Evolutionary conservation across 2,329 filamentous ascomycete species (phyloP).

Genomic region (Alternaria postmessia): DNA sequence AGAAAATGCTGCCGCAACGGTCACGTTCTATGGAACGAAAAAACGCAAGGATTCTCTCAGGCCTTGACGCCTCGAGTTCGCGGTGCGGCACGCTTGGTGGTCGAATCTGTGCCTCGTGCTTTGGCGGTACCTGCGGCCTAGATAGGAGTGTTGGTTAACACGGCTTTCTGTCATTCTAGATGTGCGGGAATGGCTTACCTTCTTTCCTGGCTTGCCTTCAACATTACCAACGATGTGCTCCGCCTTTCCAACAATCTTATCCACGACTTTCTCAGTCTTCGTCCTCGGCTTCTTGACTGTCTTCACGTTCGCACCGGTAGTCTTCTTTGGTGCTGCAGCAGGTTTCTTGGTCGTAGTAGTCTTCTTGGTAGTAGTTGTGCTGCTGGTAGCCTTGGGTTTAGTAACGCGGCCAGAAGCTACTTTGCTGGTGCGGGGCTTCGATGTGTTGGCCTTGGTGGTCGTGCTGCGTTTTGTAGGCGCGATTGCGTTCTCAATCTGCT

Average conservation of each 20-base stretch:
- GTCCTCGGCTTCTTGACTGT: constrained; percentile 37
- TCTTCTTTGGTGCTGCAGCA: constrained; percentile 10
- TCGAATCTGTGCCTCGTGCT: constrained; percentile 19
- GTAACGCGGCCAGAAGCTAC: constrained; percentile 8
- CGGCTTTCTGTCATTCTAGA: neutral
- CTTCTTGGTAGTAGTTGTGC: constrained; percentile 8
- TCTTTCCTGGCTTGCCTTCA: constrained; percentile 39
- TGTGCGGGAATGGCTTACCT: constrained; percentile 26
- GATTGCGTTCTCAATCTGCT: constrained; percentile 57
- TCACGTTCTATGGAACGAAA: neutral
- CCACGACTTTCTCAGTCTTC: constrained; percentile 38
- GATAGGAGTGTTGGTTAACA: neutral
- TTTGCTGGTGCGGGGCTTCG: constrained; percentile 42
- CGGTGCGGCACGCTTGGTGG: constrained; percentile 15
- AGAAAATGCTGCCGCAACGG: neutral
- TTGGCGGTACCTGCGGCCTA: constrained; percentile 23
- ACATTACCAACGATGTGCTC: constrained; percentile 34
- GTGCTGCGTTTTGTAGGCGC: constrained; percentile 51
- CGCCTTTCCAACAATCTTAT: constrained; percentile 35
- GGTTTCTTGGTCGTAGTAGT: constrained; percentile 17
- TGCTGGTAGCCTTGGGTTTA: constrained; percentile 48
- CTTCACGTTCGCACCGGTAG: constrained; percentile 25
- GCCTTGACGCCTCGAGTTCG: constrained; percentile 11
- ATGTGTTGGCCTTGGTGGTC: constrained; percentile 50
- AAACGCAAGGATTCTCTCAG: neutral